Evolutionary conservation across 176 grass and related monocot species (phyloP), one percentile per base, ranked within the genome.

Genomic region (Zoysia pacifica): DNA sequence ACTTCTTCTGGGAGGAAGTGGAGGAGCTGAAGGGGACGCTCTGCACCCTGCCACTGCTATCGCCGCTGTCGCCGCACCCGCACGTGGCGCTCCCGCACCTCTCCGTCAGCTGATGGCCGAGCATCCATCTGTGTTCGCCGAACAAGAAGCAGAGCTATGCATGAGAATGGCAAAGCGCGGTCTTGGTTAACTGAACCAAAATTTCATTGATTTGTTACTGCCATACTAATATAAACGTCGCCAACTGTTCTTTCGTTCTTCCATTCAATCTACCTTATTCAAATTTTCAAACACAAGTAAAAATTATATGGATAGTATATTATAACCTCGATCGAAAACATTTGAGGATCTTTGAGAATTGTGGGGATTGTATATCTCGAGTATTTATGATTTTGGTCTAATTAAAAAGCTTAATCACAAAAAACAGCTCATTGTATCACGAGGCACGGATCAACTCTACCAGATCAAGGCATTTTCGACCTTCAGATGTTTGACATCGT

Each of bases 31-130:
- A 63, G 60, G 59, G 45, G 60, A 4, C 49, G 2, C 77, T 87
- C 65, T 81, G 69, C 39, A 85, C 11, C 52, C 60, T 82, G 81
- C 89, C 81, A 72, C 89, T 77, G 3, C 81, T 87, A 13, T 91
- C 85, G 6, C 89, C 89, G 77, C 4, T 84, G 20, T 90, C 84
- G 36, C 81, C 81, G 36, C 59, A 76, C 44, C 79, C 62, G 42
- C 81, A 64, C 54, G 44, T 87, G 16, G 75, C 55, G n/a, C 52
- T 87, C 42, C 48, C 84, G 63, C 80, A 77, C 80, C 56, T 90
- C 75, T 83, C 71, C 70, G 88, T 90, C 37, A 87, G 38, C 59
- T 81, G 76, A 87, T 4, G n/a, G 8, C 5, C 19, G 39, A 28
- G 49, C 55, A 62, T 48, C 9, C 1, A 2, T 48, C 20, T 42